Evolutionary conservation across 2,329 filamentous ascomycete genomes (phyloP).

Genomic region (Colletotrichum lentis): DNA sequence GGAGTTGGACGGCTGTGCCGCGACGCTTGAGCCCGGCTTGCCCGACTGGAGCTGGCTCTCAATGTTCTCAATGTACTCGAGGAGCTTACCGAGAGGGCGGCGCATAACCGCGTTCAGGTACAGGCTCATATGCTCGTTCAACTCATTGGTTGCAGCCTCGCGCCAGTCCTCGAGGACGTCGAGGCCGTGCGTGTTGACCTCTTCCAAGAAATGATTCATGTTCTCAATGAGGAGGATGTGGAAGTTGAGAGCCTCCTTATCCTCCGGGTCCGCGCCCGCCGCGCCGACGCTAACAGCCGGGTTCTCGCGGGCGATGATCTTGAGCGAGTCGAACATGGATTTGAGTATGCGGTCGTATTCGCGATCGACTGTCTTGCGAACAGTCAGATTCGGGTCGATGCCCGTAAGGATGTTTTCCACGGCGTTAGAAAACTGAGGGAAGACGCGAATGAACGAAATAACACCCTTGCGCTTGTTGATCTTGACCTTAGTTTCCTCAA

Average conservation of each 20-base stretch:
- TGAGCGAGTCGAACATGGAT: constrained; percentile 96
- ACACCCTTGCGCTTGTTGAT: constrained; percentile 98
- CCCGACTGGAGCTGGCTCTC: constrained; percentile 74
- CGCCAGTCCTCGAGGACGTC: constrained; percentile 85
- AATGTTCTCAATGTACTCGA: constrained; percentile 91
- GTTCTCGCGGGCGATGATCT: constrained; percentile 85
- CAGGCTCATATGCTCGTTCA: constrained; percentile 84
- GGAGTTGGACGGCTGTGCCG: constrained; percentile 82
- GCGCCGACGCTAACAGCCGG: constrained; percentile 57
- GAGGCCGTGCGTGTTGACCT: constrained; percentile 79
- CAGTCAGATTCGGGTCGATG: constrained; percentile 63
- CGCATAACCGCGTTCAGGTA: constrained; percentile 91
- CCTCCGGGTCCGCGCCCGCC: constrained; percentile 70
- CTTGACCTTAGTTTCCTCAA: constrained; percentile 98
- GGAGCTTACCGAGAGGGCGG: constrained; percentile 84
- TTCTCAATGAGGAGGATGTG: constrained; percentile 98
- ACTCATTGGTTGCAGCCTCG: constrained; percentile 77
- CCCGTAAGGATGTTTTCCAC: constrained; percentile 83
- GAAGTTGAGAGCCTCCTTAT: constrained; percentile 96
- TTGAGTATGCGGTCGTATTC: constrained; percentile 90
- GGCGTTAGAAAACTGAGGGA: constrained; percentile 83
- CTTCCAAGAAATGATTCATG: constrained; percentile 97
- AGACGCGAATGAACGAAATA: constrained; percentile 92
- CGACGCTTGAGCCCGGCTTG: constrained; percentile 70
- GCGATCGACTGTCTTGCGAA: constrained; percentile 81